A percentile compares a stretch with the other conserved stretches of the same genome.
Evolutionary conservation across 2,329 filamentous ascomycete species (phyloP).

Genomic region (Orbilia quercus): DNA sequence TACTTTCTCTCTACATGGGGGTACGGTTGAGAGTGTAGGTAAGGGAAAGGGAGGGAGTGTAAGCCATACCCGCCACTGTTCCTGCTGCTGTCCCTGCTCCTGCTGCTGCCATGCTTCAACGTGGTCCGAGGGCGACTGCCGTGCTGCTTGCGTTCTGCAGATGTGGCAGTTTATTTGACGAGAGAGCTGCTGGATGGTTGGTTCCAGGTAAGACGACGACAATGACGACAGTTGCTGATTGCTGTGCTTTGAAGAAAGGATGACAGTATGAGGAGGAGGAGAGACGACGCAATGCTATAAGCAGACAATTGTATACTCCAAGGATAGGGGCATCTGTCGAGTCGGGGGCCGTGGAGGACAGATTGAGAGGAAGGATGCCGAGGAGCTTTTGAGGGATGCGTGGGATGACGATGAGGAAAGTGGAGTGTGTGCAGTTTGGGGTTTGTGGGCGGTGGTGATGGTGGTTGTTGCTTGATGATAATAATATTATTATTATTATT

Average conservation of each 20-base stretch:
- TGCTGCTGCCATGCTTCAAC: constrained; percentile 51
- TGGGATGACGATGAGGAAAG: constrained; percentile 49
- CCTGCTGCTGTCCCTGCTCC: constrained; percentile 36
- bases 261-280: constrained; percentile 13
- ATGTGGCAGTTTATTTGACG: constrained; percentile 13
- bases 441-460: too few species aligned
- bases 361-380: constrained; percentile 11
- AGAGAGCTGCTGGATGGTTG: constrained; percentile 23
- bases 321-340: constrained; percentile 29
- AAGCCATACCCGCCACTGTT: constrained; percentile 37
- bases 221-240: constrained; percentile 26
- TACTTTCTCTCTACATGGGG: constrained; percentile 19
- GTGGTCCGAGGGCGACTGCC: constrained; percentile 35
- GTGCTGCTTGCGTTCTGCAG: constrained; percentile 1
- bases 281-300: constrained; percentile 42
- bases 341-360: constrained; percentile 1
- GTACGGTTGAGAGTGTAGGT: background rate
- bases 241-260: constrained; percentile 10
- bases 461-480: constrained; percentile 14
- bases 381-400: constrained; percentile 14
- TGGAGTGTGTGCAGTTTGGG: too few species aligned
- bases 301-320: constrained; percentile 24
- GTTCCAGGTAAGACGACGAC: constrained; percentile 31
- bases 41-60: constrained; percentile 12
- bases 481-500: constrained; percentile 29